A percentile compares a stretch with the other conserved stretches of the same genome.
These are phyloP conservation scores for Dimargaris xerosporica DNA, from an alignment of 192 early-diverging fungal genomes.

Conservation along the genomic window DNA sequence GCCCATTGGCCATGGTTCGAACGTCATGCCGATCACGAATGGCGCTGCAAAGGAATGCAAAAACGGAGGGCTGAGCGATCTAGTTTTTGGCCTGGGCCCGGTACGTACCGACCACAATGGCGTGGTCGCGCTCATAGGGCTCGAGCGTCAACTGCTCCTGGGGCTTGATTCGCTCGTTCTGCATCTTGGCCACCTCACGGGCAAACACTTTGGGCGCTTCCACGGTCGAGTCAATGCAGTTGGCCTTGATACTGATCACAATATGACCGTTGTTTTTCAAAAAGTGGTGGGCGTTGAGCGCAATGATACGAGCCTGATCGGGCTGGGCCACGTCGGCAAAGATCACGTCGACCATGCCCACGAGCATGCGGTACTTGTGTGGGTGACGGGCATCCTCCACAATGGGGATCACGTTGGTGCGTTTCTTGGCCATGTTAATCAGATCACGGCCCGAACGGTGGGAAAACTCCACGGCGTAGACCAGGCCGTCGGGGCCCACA, in stretches of 20 bases:
- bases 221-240: slow-evolving; percentile 99
- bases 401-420: slow-evolving; percentile 97
- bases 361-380: slow-evolving; percentile 99
- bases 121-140: slow-evolving; percentile 98
- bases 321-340: slow-evolving; percentile 99
- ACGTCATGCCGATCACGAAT: too few relatives aligned
- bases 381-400: slow-evolving; percentile 99
- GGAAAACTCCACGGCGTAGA: slow-evolving; percentile 99
- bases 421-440: slow-evolving; percentile 99
- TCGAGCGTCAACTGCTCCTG: slow-evolving; percentile 94
- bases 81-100: slow-evolving; percentile 22
- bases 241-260: slow-evolving; percentile 99
- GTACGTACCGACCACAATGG: slow-evolving; percentile 87
- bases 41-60: too few relatives aligned
- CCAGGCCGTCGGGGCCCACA: slow-evolving; percentile 88
- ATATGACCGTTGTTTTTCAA: slow-evolving; percentile 94
- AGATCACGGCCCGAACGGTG: slow-evolving; percentile 97
- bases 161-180: slow-evolving; percentile 74
- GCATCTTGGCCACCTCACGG: slow-evolving; percentile 87
- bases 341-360: slow-evolving; percentile 95
- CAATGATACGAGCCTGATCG: slow-evolving; percentile 98
- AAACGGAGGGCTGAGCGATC: neutral
- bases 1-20: too few relatives aligned
- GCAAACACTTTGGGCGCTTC: slow-evolving; percentile 94
- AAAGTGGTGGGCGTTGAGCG: slow-evolving; percentile 95